Base-by-base conservation (phyloP, 768 basidiomycete species). In the Rhodosporidiobolus sp. region DNA sequence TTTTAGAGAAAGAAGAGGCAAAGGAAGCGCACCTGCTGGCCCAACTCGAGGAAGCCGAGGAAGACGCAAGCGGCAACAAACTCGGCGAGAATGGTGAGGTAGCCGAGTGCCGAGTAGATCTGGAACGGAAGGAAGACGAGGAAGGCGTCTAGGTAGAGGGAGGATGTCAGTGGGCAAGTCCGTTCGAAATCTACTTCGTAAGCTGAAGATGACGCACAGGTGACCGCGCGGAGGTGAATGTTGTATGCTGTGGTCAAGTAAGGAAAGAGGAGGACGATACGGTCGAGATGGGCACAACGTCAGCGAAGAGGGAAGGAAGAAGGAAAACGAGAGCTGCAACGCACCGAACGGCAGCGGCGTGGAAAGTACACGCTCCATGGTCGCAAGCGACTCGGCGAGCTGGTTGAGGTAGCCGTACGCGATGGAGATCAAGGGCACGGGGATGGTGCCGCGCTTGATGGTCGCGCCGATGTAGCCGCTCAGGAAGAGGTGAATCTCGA, bases 21-120 rank as follows among this genome's bases (percentile, higher is more conserved):
- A n/a, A n/a, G n/a, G n/a, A n/a, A n/a, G n/a, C n/a, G n/a, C n/a
- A n/a, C n/a, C 67, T 79, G 78, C 20, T 63, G 63, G 0, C 78
- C 80, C 57, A 81, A 79, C 65, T 81, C 81, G 53, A 82, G 70
- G 77, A 82, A 82, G 17, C 81, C 81, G 34, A 70, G 65, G 71
- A 76, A 73, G 43, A 65, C 57, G 28, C 52, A 45, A n/a, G 43
- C 12, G 3, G 63, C 19, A 64, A 54, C 50, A 8, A 76, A 76
- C 2, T 76, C 73, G 5, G 77, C 79, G 12, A 79, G 78, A 28
- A 81, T 76, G 10, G 79, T 77, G 14, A 81, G 64, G 77, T 78
- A 82, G 4, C 66, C 63, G 53, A 80, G 67, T 19, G 72, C 65
- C 2, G 70, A 53, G 65, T 79, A 78, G 32, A 80, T 54, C 71